Conservation (phyloP, 805 yeast species). For the Candida takata region DNA sequence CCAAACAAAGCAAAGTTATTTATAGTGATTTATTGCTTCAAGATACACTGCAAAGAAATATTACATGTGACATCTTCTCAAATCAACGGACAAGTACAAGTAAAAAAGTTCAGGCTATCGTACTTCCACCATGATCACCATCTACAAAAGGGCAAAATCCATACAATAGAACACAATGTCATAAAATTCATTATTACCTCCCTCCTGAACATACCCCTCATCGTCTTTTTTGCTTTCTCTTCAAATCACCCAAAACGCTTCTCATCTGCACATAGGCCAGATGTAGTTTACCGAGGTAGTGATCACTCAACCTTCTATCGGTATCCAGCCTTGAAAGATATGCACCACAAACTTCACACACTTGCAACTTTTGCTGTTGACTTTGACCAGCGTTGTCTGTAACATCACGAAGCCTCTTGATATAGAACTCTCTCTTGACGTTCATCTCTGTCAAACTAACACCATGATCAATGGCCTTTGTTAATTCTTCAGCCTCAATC, state of each 20-base stretch:
- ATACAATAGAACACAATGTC: too few species aligned
- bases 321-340: slow-evolving; percentile 79
- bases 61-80: too few species aligned
- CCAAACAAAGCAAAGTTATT: too few species aligned
- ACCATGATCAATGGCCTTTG: slow-evolving; percentile 44
- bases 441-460: slow-evolving; percentile 37
- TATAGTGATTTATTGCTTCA: too few species aligned
- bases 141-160: too few species aligned
- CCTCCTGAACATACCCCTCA: too few species aligned
- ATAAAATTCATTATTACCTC: too few species aligned
- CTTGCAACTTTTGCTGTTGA: slow-evolving; percentile 86
- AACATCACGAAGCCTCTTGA: slow-evolving; percentile 49
- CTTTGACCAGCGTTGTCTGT: slow-evolving; percentile 75
- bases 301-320: slow-evolving; percentile 84
- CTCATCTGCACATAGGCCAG: slow-evolving; percentile 76
- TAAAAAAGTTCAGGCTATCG: too few species aligned
- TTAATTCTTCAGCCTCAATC: slow-evolving; percentile 40
- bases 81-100: too few species aligned
- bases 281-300: slow-evolving; percentile 83
- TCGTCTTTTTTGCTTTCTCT: too few species aligned
- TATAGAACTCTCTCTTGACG: slow-evolving; percentile 43
- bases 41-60: too few species aligned
- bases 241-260: slow-evolving; percentile 26
- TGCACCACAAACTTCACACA: slow-evolving; percentile 87
- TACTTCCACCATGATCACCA: too few species aligned